Evolutionary conservation across 345 rosid genomes (phyloP).

Genomic region (Eucalyptus marginata): DNA sequence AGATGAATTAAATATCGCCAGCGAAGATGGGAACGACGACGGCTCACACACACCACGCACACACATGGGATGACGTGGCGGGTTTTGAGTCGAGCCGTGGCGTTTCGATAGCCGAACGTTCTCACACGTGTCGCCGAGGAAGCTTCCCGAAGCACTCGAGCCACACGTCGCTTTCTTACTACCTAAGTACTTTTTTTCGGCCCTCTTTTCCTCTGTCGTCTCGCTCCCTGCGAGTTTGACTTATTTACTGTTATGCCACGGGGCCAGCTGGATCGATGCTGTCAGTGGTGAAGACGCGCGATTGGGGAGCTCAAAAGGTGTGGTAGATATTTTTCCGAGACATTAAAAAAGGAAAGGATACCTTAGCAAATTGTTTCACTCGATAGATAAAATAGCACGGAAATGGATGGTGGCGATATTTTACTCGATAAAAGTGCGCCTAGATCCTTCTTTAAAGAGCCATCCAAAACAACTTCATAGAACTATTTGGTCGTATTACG

Average conservation of each 20-base stretch:
- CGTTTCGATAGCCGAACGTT: not conserved
- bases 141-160: constrained; percentile 5
- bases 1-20: not conserved
- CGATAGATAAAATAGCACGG: not conserved
- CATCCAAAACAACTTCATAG: not conserved
- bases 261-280: not conserved
- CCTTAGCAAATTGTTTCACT: not conserved
- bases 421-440: not conserved
- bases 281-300: not conserved
- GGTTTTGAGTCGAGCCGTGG: not conserved
- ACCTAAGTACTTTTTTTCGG: not conserved
- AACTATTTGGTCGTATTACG: fast-evolving
- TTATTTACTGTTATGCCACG: not conserved
- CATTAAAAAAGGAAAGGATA: not conserved
- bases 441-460: not conserved
- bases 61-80: not conserved
- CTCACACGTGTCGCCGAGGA: not conserved
- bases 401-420: not conserved
- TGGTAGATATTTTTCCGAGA: not conserved
- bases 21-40: too few relatives aligned
- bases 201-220: not conserved
- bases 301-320: not conserved
- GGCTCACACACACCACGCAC: not conserved
- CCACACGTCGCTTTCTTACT: not conserved
- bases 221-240: not conserved